Conservation (phyloP, 2,329 filamentous ascomycete genomes). For the Cytospora chrysosperma region DNA sequence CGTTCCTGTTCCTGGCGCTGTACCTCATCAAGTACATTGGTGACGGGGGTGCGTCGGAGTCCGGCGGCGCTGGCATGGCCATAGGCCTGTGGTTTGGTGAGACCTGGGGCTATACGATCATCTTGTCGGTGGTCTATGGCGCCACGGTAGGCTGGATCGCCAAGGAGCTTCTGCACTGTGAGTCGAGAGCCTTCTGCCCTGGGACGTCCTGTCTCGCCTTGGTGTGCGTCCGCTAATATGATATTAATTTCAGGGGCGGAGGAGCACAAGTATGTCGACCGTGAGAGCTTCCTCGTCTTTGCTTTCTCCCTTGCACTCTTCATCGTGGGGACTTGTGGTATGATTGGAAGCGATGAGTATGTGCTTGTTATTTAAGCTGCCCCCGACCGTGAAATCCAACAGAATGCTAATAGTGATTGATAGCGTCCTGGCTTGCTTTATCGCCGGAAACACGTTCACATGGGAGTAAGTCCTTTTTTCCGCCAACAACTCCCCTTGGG, state of each 20-base stretch:
- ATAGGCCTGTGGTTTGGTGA: conserved; percentile 82
- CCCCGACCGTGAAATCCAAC: too few species aligned
- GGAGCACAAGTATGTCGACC: conserved; percentile 75
- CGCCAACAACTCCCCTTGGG: too few species aligned
- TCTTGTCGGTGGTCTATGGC: conserved; percentile 77
- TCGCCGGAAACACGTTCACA: conserved; percentile 87
- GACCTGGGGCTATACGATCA: conserved; percentile 79
- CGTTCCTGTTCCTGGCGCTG: conserved; percentile 80
- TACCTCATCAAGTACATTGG: conserved; percentile 78
- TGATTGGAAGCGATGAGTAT: conserved; percentile 81
- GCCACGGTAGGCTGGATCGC: conserved; percentile 75
- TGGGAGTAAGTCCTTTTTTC: conserved; percentile 55
- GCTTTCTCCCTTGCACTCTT: conserved; percentile 83
- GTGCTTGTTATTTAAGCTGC: not conserved
- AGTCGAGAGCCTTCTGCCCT: not conserved
- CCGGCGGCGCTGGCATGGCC: conserved; percentile 62
- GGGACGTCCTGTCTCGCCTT: not conserved
- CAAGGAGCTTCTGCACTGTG: conserved; percentile 75
- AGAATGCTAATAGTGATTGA: not conserved
- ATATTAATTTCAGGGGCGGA: conserved; percentile 53
- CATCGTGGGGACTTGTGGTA: conserved; percentile 80
- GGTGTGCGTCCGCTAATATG: not conserved
- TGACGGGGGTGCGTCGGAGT: conserved; percentile 45
- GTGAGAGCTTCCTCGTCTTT: conserved; percentile 85
- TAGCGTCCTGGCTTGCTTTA: conserved; percentile 79